A percentile compares a stretch with the other conserved stretches of the same genome.
These are phyloP conservation scores for Xylariaceae sp. DNA, from an alignment of 2,329 filamentous ascomycete species.

Conservation along the genomic window DNA sequence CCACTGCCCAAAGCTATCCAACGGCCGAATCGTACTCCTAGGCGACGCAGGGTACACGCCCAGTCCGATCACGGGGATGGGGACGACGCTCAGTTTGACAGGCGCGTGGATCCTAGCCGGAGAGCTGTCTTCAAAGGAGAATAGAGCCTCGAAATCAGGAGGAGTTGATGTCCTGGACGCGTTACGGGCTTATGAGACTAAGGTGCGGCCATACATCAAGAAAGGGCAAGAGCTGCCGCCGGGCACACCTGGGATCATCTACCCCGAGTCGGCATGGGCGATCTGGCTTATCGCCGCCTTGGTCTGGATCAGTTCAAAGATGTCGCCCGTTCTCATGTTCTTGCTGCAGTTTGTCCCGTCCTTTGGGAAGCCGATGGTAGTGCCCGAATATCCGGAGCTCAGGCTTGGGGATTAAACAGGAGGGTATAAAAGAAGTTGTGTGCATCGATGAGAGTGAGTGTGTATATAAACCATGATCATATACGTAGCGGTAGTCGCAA, in stretches of 20 bases:
- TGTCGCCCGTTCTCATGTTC: too few species aligned
- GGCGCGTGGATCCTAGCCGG: constrained; percentile 56
- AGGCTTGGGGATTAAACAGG: too few species aligned
- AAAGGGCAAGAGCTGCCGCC: constrained; percentile 34
- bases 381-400: too few species aligned
- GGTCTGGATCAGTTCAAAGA: constrained; percentile 23
- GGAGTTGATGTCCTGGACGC: constrained; percentile 28
- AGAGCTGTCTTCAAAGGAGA: constrained; percentile 37
- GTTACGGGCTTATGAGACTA: constrained; percentile 41
- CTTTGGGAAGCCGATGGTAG: too few species aligned
- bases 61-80: constrained; percentile 46
- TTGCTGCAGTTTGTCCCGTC: too few species aligned
- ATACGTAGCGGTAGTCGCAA: too few species aligned
- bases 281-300: constrained; percentile 17
- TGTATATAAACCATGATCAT: too few species aligned
- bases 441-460: too few species aligned
- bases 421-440: too few species aligned
- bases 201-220: constrained; percentile 42
- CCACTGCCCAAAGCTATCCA: constrained; percentile 38
- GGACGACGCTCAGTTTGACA: constrained; percentile 45
- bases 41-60: constrained; percentile 54
- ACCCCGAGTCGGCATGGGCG: constrained; percentile 19
- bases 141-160: too few species aligned
- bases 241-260: constrained; percentile 19
- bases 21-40: constrained; percentile 45